Evolutionary conservation across 1,284 basidiomycete genomes (phyloP), one percentile per base, ranked within the genome.

Genomic region (Vanrija humicola): DNA sequence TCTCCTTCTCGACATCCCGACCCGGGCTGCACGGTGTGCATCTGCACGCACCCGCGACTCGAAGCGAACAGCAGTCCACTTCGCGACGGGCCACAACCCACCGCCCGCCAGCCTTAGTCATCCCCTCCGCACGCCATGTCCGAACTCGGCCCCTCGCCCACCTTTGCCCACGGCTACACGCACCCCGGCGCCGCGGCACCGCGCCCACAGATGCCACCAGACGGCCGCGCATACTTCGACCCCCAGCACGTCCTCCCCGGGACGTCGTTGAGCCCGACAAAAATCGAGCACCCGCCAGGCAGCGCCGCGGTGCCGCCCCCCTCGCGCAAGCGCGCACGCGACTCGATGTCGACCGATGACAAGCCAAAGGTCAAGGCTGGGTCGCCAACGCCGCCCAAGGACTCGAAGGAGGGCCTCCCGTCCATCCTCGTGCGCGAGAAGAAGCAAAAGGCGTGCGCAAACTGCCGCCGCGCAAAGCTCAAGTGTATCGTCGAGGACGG

Each of bases 391-490:
- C 26, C 26, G 18, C 26, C 45, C 6, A 50, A 28, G 16, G 40
- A 43, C 12, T 21, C 21, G 10, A 62, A 51, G 38, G 55, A 59
- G 18, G 52, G 38, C 15, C 48, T 49, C n/a, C 56, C 54, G 2
- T 49, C 48, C 25, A 58, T 62, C 18, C 56, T 62, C 21, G 57
- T 63, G 15, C 58, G 58, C 47, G 59, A 59, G 52, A 64, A 64
- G 52, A 64, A 61, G 43, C 59, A 64, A 21, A 73, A 69, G 58
- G 72, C 72, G 10, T 74, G 70, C 48, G 59, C 68, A 1, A 72
- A 72, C 54, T 74, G 72, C 46, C 54, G 72, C 43, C 61, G 64
- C 43, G 70, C 70, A 3, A 74, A 74, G 52, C 55, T 74, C 38
- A 74, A 73, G 56, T 74, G 72, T 54, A 69, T 73, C 23, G 61